Evolutionary conservation across 805 yeast genomes (phyloP).

Genomic region (Myxozyma neotropica): DNA sequence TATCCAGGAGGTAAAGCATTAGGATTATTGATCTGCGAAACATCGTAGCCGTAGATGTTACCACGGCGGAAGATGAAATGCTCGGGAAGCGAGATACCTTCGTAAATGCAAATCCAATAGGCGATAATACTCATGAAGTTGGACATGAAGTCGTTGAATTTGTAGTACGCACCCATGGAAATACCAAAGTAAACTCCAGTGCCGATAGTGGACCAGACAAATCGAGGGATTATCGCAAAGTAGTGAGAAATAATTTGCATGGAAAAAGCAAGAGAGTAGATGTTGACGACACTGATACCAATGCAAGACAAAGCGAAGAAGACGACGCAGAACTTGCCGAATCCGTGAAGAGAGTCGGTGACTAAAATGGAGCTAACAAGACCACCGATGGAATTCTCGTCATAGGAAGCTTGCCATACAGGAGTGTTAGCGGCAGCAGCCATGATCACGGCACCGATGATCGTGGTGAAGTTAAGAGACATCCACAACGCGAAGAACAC

Average conservation of each 20-base stretch:
- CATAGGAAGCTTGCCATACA: slow-evolving; percentile 55
- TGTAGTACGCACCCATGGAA: slow-evolving; percentile 59
- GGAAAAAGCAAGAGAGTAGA: slow-evolving; percentile 86
- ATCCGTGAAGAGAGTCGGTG: slow-evolving; percentile 77
- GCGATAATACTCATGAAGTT: slow-evolving; percentile 91
- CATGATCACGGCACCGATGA: slow-evolving; percentile 84
- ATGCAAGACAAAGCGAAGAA: slow-evolving; percentile 81
- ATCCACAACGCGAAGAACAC: slow-evolving; percentile 63
- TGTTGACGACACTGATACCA: slow-evolving; percentile 89
- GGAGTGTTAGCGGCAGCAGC: slow-evolving; percentile 59
- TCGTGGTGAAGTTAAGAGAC: slow-evolving; percentile 73
- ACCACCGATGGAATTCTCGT: slow-evolving; percentile 70
- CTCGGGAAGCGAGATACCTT: slow-evolving; percentile 73
- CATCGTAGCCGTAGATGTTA: slow-evolving; percentile 54
- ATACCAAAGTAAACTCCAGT: slow-evolving; percentile 79
- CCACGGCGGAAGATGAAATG: slow-evolving; percentile 69
- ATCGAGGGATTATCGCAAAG: slow-evolving; percentile 75
- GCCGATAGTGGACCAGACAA: slow-evolving; percentile 77
- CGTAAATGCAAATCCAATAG: slow-evolving; percentile 86
- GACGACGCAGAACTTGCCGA: slow-evolving; percentile 89
- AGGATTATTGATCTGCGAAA: slow-evolving; percentile 61
- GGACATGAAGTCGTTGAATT: slow-evolving; percentile 70
- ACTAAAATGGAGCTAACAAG: slow-evolving; percentile 77
- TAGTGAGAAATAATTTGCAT: slow-evolving; percentile 84
- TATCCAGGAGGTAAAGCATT: slow-evolving; percentile 68